These are phyloP conservation scores for Chrysanthemum seticuspe DNA, from an alignment of 129 eudicot species.

Conservation along the genomic window DNA sequence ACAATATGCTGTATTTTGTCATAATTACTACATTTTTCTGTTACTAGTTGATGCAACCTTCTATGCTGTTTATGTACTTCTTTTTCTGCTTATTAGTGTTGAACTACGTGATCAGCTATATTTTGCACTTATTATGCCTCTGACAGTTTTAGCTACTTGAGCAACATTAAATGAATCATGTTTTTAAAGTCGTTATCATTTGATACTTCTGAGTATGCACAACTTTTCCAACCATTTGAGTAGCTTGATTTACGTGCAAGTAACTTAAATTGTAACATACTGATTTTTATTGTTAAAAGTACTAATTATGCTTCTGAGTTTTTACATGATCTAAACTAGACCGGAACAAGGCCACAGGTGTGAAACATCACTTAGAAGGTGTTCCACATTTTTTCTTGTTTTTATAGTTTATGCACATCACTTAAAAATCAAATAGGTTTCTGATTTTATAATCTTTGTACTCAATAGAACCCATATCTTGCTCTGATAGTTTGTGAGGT, in stretches of 20 bases:
- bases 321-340: neutral
- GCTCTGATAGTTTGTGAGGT: no score
- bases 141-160: neutral
- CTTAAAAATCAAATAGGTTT: no score
- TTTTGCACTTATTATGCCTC: neutral
- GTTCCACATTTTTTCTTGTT: neutral
- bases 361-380: neutral
- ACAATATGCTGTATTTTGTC: constrained; percentile 14
- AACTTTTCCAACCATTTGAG: neutral
- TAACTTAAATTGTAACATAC: neutral
- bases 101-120: constrained; percentile 1
- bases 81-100: constrained; percentile 6
- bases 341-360: neutral
- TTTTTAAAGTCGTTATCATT: neutral
- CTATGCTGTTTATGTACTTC: constrained; percentile 1
- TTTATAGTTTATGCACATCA: no score
- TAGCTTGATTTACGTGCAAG: constrained; percentile 1
- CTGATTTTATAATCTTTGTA: no score
- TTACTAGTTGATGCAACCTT: constrained; percentile 7
- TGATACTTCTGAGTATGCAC: neutral
- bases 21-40: neutral
- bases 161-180: neutral
- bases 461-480: no score
- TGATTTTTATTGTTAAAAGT: neutral
- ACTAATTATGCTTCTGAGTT: neutral